phyloP scores from a whole-genome alignment of 306 rosid genomes.

The Ziziphus jujuba region DNA sequence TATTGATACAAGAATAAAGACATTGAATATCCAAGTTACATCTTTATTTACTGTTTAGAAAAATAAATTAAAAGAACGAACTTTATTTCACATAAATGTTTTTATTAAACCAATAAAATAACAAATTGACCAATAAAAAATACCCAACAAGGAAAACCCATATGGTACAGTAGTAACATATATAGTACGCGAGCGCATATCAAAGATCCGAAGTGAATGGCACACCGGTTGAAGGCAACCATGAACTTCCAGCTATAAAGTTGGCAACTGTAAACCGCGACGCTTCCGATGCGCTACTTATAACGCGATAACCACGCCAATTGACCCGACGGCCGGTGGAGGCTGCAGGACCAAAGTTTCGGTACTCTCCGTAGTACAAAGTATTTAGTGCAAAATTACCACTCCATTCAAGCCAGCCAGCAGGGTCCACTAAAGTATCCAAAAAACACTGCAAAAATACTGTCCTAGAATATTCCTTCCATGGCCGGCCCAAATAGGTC shows the following conservation, averaged over 20 bases:
- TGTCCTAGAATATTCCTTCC: constrained; percentile 52
- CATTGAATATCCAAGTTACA: too few relatives aligned
- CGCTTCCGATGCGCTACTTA: constrained; percentile 48
- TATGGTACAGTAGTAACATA: not conserved
- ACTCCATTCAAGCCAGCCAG: constrained; percentile 61
- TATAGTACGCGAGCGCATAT: too few relatives aligned
- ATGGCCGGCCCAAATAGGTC: constrained; percentile 54
- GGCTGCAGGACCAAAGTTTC: constrained; percentile 46
- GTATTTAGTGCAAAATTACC: constrained; percentile 47
- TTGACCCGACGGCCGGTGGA: constrained; percentile 41
- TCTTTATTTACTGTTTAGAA: too few relatives aligned
- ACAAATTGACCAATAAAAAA: too few relatives aligned
- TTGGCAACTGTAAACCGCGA: constrained; percentile 47
- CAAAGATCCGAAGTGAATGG: constrained; percentile 65
- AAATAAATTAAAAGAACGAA: too few relatives aligned
- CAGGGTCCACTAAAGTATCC: constrained; percentile 41
- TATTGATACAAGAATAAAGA: too few relatives aligned
- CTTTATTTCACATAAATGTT: too few relatives aligned
- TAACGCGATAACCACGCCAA: constrained; percentile 53
- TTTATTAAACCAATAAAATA: too few relatives aligned
- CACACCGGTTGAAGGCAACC: constrained; percentile 83
- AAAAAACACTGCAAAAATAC: constrained; percentile 37
- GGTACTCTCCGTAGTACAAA: constrained; percentile 58
- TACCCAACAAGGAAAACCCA: too few relatives aligned
- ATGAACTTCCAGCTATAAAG: constrained; percentile 68